Evolutionary conservation across 2,329 filamentous ascomycete genomes (phyloP), one percentile per base, ranked within the genome.

Genomic region (Beauveria medogensis): DNA sequence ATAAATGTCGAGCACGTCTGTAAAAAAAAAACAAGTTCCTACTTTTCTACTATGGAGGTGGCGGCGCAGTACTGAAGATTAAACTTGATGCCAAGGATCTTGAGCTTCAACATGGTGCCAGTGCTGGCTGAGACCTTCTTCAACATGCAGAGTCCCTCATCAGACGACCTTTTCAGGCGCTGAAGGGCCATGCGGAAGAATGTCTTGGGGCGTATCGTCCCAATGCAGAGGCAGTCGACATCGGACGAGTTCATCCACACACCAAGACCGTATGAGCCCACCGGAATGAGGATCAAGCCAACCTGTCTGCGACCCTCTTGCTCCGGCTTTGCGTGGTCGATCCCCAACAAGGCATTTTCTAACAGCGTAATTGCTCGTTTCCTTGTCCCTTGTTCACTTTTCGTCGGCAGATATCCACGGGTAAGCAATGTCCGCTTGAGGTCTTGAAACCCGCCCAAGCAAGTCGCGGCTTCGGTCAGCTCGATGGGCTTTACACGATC

Each of bases 1-100:
- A 22, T 22, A 1, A 28, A 8, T 7, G 28, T 9, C 9, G 28
- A 28, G 28, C 8, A 28, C 28, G 2, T 28, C 14, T 53, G 16
- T 9, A 14, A 5, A 44, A 22, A 22, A 22, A 22, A 22, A 22
- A 20, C 28, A 3, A 7, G 3, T 55, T 50, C 65, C 64, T 65
- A 75, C 74, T 75, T 77, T 68, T 85, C 78, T 3, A 82, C 77
- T 48, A 89, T 73, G 34, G 74, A 73, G 3, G 78, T 73, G 2
- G 86, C 82, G 6, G 83, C 78, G 64, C 85, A 88, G 68, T 90
- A 90, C 63, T 88, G 86, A 54, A 90, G 72, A 67, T 89, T 84
- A 66, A 87, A 77, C 63, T 78, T 83, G 65, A 88, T 74, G 10
- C 77, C 80, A 4, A 73, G 69, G n/a, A 88, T 74, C 47, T 81